A percentile compares a stretch with the other conserved stretches of the same genome.
These are phyloP conservation scores for Aureobasidium sp. DNA, from an alignment of 2,329 filamentous ascomycete species.

Conservation along the genomic window DNA sequence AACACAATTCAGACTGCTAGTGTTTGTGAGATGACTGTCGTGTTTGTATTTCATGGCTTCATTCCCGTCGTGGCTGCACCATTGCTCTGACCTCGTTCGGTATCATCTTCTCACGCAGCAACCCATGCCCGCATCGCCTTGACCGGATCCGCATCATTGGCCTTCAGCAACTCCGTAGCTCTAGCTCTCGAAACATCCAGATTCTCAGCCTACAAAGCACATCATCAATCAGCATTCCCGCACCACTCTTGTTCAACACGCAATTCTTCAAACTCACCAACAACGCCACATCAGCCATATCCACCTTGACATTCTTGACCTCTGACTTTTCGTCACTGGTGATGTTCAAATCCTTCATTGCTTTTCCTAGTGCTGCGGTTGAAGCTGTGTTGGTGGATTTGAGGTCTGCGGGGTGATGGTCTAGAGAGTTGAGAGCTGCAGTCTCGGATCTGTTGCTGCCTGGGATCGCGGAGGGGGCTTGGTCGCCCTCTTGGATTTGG, in stretches of 20 bases:
- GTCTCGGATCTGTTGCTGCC: slow-evolving; percentile 65
- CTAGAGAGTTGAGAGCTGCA: slow-evolving; percentile 62
- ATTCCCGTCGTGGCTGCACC: neutral
- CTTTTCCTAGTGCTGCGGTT: slow-evolving; percentile 60
- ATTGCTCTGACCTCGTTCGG: neutral
- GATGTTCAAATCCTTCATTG: slow-evolving; percentile 54
- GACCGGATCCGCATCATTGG: slow-evolving; percentile 60
- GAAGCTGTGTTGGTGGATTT: slow-evolving; percentile 51
- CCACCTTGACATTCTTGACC: slow-evolving; percentile 55
- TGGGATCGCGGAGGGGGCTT: slow-evolving; percentile 44
- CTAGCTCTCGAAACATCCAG: slow-evolving; percentile 62
- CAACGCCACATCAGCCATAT: slow-evolving; percentile 59
- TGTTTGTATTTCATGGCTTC: neutral
- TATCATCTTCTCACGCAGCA: slow-evolving; percentile 17
- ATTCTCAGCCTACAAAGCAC: slow-evolving; percentile 50
- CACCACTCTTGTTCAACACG: no score
- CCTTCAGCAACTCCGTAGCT: slow-evolving; percentile 65
- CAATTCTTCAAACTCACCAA: slow-evolving; percentile 46
- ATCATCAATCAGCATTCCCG: slow-evolving; percentile 13
- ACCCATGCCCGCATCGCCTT: slow-evolving; percentile 58
- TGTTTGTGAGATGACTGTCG: no score
- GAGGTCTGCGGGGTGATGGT: slow-evolving; percentile 38
- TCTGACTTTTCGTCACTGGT: neutral
- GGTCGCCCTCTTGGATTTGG: slow-evolving; percentile 50
- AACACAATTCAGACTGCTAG: no score